Evolutionary conservation across 805 yeast genomes (phyloP), one percentile per base, ranked within the genome.

Genomic region (Candida insectorum): DNA sequence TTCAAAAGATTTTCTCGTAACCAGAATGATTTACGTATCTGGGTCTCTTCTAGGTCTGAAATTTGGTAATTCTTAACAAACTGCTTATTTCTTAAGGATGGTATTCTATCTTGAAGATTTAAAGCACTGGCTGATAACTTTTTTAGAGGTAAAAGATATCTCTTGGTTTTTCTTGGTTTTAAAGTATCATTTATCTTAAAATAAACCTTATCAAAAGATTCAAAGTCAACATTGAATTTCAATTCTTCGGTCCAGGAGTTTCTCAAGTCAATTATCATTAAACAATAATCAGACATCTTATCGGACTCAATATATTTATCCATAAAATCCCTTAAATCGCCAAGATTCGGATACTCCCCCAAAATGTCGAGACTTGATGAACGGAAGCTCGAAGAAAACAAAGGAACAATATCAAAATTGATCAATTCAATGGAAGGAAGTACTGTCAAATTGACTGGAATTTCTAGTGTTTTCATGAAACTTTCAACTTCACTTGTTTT

Each of bases 11-110:
- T 70, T 36, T 82, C 78, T 37, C 95, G 62, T 42, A 83, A 74
- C 98, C 98, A 91, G 55, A 88, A 93, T 2, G 75, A 61, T 40
- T 78, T 80, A 36, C 77, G 67, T 58, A 77, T 73, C 33, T 65
- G 72, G 27, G 47, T 47, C 22, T 73, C 80, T 39, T 84, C 86
- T 7, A 75, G 78, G 30, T 67, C 73, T 0, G 75, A 64, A 5
- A 74, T 62, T 39, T 62, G 73, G 39, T 67, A 62, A 47, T 76
- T 81, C 21, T 77, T 69, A 13, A 85, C 69, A 51, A 77, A 84
- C 58, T 88, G 96, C 41, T 77, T 77, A 22, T 77, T 71, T 15
- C 82, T 57, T 22, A 86, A 58, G 21, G 84, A 79, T 14, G 96
- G 96, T 17, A 89, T 79, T 0, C 77, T 70, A 26, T 56, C 54